Evolutionary conservation across 768 basidiomycete genomes (phyloP), one percentile per base, ranked within the genome.

Genomic region (Amanita phalloides): DNA sequence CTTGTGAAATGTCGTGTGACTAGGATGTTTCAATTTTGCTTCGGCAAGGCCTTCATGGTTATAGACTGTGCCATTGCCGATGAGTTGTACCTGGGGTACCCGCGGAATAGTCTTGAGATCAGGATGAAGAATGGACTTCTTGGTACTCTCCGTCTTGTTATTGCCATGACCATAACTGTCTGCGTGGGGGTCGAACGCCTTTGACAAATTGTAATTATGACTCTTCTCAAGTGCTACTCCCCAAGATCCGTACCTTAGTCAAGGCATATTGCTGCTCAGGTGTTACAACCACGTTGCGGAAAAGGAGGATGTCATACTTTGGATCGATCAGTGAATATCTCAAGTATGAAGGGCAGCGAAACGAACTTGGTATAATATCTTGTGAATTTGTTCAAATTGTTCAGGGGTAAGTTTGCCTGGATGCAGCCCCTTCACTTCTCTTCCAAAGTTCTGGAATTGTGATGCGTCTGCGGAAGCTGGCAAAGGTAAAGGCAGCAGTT

Each of bases 101-200:
- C 84, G 77, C 1, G 92, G 90, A 55, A 95, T 90, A 36, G 88
- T 92, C 73, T 91, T 94, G 59, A 93, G 78, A 63, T 92, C 87
- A 0, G 90, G 87, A 61, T 91, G 89, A 11, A 92, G 79, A 59
- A 93, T 85, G 3, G 90, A 91, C 60, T 84, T 84, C 59, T 74
- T 77, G 20, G 82, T 81, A 41, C 70, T 68, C 50, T 82, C 77
- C 0, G 86, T 90, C 73, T 90, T 89, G 72, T 90, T 89, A 66
- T 90, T 90, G 2, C 90, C 89, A 60, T 93, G 90, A 0, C 91
- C 90, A 59, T 93, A 92, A 57, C 66, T 78, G 58, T 76, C 71
- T 1, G 71, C 72, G 46, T 68, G 45, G 0, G 71, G 70, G 62
- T 93, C 90, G 62, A 93, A 93, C 0, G 84, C 84, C 90, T 90